phyloP scores from a whole-genome alignment of 177 flowering plant species.

The Vitis hybrid region DNA sequence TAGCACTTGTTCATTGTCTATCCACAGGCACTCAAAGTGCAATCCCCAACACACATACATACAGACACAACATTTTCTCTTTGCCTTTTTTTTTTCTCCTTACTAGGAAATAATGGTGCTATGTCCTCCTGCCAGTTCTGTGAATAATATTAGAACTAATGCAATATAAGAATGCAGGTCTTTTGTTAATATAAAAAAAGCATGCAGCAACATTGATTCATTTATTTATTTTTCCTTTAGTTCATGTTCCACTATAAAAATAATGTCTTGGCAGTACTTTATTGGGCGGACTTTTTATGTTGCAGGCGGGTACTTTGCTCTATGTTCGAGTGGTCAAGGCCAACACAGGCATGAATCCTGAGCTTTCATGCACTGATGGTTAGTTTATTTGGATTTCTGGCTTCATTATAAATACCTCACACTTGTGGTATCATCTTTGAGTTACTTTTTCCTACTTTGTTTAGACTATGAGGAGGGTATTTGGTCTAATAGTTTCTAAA shows the following conservation, averaged over 20 bases:
- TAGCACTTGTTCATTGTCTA: no score
- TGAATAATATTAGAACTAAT: no score
- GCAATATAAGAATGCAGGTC: no score
- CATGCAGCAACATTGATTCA: no score
- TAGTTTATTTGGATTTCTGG: slow-evolving; percentile 21
- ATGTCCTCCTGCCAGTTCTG: no score
- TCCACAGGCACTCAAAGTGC: no score
- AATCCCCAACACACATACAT: no score
- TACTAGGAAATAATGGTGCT: no score
- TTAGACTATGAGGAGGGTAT: neutral
- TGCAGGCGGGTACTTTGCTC: slow-evolving; percentile 76
- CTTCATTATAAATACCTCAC: neutral
- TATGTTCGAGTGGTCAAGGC: slow-evolving; percentile 92
- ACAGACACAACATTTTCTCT: no score
- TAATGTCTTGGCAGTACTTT: neutral
- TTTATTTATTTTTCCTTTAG: neutral
- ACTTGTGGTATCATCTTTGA: neutral
- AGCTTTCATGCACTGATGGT: slow-evolving; percentile 96
- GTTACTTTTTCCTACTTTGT: neutral
- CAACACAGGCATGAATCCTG: slow-evolving; percentile 87
- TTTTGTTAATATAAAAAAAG: no score
- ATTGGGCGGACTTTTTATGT: slow-evolving; percentile 6
- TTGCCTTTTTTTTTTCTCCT: no score
- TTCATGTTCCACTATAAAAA: neutral
- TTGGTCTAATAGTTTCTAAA: neutral